Conservation (phyloP, 2,329 filamentous ascomycete genomes). For the Fusarium sp. region DNA sequence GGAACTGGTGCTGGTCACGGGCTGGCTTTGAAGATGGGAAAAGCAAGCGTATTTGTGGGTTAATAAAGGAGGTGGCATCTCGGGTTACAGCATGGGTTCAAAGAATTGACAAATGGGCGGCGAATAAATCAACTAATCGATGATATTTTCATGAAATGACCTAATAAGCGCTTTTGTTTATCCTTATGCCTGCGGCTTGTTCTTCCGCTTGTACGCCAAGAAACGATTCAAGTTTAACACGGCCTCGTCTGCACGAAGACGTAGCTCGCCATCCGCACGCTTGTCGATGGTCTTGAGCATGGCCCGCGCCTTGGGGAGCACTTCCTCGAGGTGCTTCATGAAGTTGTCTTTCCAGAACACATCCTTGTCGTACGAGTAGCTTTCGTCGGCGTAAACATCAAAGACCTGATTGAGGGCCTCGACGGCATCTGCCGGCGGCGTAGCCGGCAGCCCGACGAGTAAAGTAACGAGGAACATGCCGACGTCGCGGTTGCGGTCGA, state of each 20-base stretch:
- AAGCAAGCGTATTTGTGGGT: slow-evolving; percentile 4
- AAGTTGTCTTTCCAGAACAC: slow-evolving; percentile 78
- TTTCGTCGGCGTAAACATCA: slow-evolving; percentile 77
- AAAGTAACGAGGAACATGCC: slow-evolving; percentile 74
- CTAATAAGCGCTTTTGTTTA: slow-evolving; percentile 25
- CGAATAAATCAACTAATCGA: slow-evolving; percentile 4
- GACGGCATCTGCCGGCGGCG: slow-evolving; percentile 70
- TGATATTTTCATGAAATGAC: slow-evolving; percentile 14
- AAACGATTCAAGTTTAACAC: slow-evolving; percentile 74
- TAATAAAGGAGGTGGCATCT: slow-evolving; percentile 4
- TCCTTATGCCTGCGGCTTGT: slow-evolving; percentile 58
- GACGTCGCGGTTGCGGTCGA: slow-evolving; percentile 72
- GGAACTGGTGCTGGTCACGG: slow-evolving; percentile 10
- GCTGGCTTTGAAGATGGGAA: neutral
- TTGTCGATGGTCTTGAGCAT: slow-evolving; percentile 75
- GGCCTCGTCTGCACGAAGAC: slow-evolving; percentile 73
- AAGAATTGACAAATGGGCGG: neutral
- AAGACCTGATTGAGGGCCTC: slow-evolving; percentile 78
- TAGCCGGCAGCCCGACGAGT: slow-evolving; percentile 66
- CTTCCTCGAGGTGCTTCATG: slow-evolving; percentile 70
- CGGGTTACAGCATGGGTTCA: neutral
- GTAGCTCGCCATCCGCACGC: slow-evolving; percentile 69
- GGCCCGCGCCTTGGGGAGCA: slow-evolving; percentile 67
- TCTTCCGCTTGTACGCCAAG: slow-evolving; percentile 76
- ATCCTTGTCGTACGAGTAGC: slow-evolving; percentile 69